A percentile compares a stretch with the other conserved stretches of the same genome.
Evolutionary conservation across 2,329 filamentous ascomycete species (phyloP).

Genomic region (Ophiostoma sp.): DNA sequence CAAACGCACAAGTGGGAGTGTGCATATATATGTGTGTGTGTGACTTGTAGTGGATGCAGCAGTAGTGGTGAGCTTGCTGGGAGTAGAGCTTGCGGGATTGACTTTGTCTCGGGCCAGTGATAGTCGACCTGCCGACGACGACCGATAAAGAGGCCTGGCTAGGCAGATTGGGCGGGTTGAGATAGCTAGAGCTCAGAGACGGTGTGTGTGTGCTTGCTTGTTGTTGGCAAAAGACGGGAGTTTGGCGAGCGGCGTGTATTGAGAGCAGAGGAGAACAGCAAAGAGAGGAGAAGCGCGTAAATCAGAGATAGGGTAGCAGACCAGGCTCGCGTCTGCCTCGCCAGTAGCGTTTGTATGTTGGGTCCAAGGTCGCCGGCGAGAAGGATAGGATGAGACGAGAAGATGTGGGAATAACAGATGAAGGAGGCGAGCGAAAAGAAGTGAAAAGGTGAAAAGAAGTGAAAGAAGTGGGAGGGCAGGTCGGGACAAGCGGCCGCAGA

Average conservation of each 20-base stretch:
- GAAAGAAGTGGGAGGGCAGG: conserved; percentile 12
- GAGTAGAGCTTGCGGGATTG: not conserved
- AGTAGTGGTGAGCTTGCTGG: not conserved
- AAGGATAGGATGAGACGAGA: conserved; percentile 9
- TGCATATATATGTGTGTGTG: not conserved
- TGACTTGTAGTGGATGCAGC: not conserved
- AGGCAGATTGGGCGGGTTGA: conserved; percentile 14
- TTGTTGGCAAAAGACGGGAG: not conserved
- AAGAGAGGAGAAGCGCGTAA: not conserved
- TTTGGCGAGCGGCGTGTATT: not conserved
- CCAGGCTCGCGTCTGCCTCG: conserved; percentile 9
- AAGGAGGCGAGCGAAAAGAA: not conserved
- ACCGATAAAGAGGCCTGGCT: conserved; percentile 15
- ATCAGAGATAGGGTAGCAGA: not conserved
- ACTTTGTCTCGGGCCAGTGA: not conserved
- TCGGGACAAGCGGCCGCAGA: conserved; percentile 18
- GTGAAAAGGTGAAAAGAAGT: not conserved
- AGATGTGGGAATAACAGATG: not conserved
- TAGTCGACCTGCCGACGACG: conserved; percentile 4
- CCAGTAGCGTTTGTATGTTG: not conserved
- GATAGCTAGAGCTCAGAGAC: not conserved
- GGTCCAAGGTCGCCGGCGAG: not conserved
- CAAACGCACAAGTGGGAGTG: not conserved
- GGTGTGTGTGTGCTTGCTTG: not conserved
- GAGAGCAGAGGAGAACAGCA: not conserved